Base-by-base conservation (phyloP, 2,329 filamentous ascomycete species). In the Aspergillus costaricaensis region DNA sequence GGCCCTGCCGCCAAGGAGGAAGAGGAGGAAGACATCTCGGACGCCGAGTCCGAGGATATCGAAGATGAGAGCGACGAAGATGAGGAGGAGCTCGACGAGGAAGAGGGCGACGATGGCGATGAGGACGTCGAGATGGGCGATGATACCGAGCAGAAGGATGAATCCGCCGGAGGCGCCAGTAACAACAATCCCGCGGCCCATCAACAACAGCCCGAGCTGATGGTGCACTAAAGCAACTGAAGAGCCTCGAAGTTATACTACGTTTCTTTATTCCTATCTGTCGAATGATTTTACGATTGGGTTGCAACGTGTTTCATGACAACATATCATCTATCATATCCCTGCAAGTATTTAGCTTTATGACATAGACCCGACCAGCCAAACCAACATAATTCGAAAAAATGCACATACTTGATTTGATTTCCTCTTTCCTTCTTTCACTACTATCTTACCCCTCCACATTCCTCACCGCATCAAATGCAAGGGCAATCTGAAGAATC, bases 1-100 rank as follows among this genome's bases (percentile, higher is more conserved):
- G 81, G 80, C 52, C 79, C 78, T 25, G 79, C 80, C 53, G 80
- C 76, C 61, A 74, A 72, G 43, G 72, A 71, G 2, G 69, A 82
- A 21, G 85, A 80, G 23, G 86, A 90, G 17, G 89, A 91, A 57
- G 87, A 89, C 15, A 87, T 87, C 61, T 90, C 88, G 15, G 90
- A 93, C 62, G 89, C 87, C 61, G 90, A 88, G 65, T 91, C 88
- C 69, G 90, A 92, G 73, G 90, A 92, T 73, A 86, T 92, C 49
- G 90, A 92, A 70, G 88, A 87, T 58, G 90, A 92, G 75, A 91
- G 87, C 67, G 89, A 89, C 32, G 88, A 88, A 62, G 86, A 91
- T 23, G 86, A 88, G 56, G 87, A 89, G 61, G 88, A 89, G 14
- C 83, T 88, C 38, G 87, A 89, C 49, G 85, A 85, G 60, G 85